Evolutionary conservation across 2,329 filamentous ascomycete genomes (phyloP).

Genomic region (Neobulgaria alba): DNA sequence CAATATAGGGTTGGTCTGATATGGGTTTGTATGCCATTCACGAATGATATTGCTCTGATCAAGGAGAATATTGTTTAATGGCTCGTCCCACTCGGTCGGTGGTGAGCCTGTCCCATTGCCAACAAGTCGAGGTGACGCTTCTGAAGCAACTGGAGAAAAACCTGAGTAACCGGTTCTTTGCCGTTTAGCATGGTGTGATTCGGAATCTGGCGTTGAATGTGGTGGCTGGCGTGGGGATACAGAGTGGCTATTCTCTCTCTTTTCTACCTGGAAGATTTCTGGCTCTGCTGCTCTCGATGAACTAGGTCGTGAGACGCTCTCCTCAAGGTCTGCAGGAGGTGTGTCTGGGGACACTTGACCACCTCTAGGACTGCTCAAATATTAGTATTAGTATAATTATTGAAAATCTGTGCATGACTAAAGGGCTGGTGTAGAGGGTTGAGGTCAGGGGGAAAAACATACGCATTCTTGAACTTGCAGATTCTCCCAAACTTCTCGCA

Average conservation of each 20-base stretch:
- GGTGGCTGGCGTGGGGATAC: conserved; percentile 22
- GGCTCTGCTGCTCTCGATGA: conserved; percentile 23
- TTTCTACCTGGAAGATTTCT: conserved; percentile 23
- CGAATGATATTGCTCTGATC: conserved; percentile 17
- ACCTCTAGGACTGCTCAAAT: conserved; percentile 25
- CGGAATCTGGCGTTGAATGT: conserved; percentile 23
- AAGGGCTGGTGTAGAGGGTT: background rate
- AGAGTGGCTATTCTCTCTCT: conserved; percentile 20
- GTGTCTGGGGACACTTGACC: conserved; percentile 29
- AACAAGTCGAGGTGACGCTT: conserved; percentile 23
- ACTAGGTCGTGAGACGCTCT: conserved; percentile 19
- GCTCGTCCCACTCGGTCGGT: conserved; percentile 16
- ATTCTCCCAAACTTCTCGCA: conserved; percentile 84
- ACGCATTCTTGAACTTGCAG: conserved; percentile 83
- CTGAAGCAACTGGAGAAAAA: conserved; percentile 26
- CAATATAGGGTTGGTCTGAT: conserved; percentile 38
- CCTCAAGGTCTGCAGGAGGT: conserved; percentile 27
- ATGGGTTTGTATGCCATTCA: conserved; percentile 39
- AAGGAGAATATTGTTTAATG: conserved; percentile 3
- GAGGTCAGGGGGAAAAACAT: conserved; percentile 34
- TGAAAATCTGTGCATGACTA: background rate
- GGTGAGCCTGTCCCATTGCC: conserved; percentile 18
- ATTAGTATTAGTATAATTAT: conserved; percentile 30
- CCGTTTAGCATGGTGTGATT: conserved; percentile 24
- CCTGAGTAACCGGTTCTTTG: conserved; percentile 24